Conservation (phyloP, 805 yeast genomes). For the Kuraishia hungarica region DNA sequence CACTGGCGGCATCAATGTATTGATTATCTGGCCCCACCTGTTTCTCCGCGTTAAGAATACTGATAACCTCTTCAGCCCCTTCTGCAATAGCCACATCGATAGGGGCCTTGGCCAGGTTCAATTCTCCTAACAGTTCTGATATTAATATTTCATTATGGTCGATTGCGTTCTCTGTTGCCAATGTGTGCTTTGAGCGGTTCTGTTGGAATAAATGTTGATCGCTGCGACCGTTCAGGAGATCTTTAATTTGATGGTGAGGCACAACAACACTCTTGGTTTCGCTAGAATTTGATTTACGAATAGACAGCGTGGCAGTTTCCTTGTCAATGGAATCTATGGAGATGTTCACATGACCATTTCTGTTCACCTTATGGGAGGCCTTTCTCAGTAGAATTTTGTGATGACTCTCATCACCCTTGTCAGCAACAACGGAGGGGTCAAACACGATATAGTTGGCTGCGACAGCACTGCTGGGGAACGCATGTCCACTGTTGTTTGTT, state of each 20-base stretch:
- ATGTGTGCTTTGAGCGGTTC: background rate
- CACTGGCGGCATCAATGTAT: background rate
- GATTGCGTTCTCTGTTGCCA: background rate
- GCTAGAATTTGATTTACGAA: constrained; percentile 1
- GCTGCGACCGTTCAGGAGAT: background rate
- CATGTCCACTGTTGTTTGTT: constrained; percentile 10
- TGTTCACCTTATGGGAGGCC: constrained; percentile 15
- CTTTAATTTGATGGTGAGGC: background rate
- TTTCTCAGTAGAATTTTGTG: constrained; percentile 16
- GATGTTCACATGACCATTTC: constrained; percentile 21
- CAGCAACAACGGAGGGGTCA: constrained; percentile 11
- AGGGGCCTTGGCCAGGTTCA: background rate
- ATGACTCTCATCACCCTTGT: constrained; percentile 6
- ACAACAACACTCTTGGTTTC: background rate
- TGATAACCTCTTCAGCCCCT: background rate
- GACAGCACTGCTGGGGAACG: constrained; percentile 16
- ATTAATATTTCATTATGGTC: background rate
- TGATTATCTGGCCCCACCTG: background rate
- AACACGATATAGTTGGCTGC: constrained; percentile 20
- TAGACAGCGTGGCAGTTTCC: constrained; percentile 8
- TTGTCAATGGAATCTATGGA: constrained; percentile 3
- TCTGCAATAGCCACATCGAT: background rate
- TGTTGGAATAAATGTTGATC: background rate
- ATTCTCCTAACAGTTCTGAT: background rate
- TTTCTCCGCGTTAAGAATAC: background rate